Evolutionary conservation across 768 basidiomycete species (phyloP), one percentile per base, ranked within the genome.

Genomic region (Lactarius indigo): DNA sequence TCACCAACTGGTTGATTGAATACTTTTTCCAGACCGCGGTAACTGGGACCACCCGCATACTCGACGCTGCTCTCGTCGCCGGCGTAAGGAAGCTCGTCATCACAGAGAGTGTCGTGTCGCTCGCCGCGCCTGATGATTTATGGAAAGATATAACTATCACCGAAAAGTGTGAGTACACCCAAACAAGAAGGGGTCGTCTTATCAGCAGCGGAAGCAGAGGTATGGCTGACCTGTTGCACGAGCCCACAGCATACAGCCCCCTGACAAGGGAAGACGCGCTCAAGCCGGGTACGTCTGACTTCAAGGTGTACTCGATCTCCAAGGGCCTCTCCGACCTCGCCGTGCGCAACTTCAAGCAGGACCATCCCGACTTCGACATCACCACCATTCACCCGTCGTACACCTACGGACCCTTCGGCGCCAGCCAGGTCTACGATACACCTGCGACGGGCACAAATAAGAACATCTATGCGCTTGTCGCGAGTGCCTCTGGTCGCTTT

Each of bases 291-390:
- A 59, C 59, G 23, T 35, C 68, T n/a, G 64, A 70, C 23, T 58
- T 75, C 39, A 71, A 77, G 44, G 72, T 72, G 20, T 84, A 82
- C 66, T 56, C 64, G 12, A 75, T 77, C 15, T 75, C 80, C 17
- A 82, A 82, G 69, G 75, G 70, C 0, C 64, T 75, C 13, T 70
- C 76, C 3, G 76, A 77, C 63, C 66, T 17, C 8, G 69, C 72
- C 3, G 71, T 69, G 8, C 73, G 72, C 71, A 61, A 69, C 23
- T 76, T 74, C 59, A 73, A 70, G 1, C 68, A 60, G 3, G 62
- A 70, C 23, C 74, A 76, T 60, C 70, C 70, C 17, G 65, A 72
- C 2, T 10, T 74, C 17, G 75, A 76, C 64, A 23, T 76, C 15
- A 70, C 74, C 3, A 65, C 74, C 20, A 68, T 77, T 56, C 72